A percentile compares a stretch with the other conserved stretches of the same genome.
phyloP scores from a whole-genome alignment of 2,329 filamentous ascomycete species.

The Fusarium sp. region DNA sequence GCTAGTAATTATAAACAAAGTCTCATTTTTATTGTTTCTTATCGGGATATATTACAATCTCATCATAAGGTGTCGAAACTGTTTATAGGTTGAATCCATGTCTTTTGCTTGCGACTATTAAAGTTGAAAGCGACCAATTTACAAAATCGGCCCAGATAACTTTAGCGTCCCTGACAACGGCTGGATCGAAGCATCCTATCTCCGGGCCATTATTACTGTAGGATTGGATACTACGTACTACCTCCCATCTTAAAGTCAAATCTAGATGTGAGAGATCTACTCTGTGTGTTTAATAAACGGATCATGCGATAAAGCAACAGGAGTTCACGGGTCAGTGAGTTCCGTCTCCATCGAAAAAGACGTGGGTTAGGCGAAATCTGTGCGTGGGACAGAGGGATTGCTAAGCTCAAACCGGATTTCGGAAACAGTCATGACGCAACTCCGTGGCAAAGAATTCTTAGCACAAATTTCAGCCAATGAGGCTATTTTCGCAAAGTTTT shows the following conservation, averaged over 20 bases:
- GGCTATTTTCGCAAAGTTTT: constrained; percentile 3
- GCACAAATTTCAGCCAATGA: not conserved
- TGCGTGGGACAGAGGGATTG: not conserved
- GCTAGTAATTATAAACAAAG: too few species aligned
- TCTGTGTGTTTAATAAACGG: constrained; percentile 22
- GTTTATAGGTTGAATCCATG: too few species aligned
- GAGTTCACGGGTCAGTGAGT: constrained; percentile 5
- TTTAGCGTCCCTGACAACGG: not conserved
- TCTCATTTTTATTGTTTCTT: too few species aligned
- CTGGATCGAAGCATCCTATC: not conserved
- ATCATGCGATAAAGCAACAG: constrained; percentile 18
- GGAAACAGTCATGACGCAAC: constrained; percentile 12
- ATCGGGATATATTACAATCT: too few species aligned
- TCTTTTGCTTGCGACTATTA: too few species aligned
- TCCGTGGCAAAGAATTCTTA: constrained; percentile 13
- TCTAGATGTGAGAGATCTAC: constrained; percentile 31
- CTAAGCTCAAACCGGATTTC: constrained; percentile 22
- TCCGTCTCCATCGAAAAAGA: constrained; percentile 5
- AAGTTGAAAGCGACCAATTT: fast-evolving
- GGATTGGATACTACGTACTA: not conserved
- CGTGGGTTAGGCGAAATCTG: not conserved
- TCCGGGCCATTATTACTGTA: constrained; percentile 2
- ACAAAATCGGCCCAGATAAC: not conserved
- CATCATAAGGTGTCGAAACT: too few species aligned
- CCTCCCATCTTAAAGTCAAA: not conserved